Evolutionary conservation across 371 early-diverging fungal genomes (phyloP), one percentile per base, ranked within the genome.

Genomic region (Mycotypha africana): DNA sequence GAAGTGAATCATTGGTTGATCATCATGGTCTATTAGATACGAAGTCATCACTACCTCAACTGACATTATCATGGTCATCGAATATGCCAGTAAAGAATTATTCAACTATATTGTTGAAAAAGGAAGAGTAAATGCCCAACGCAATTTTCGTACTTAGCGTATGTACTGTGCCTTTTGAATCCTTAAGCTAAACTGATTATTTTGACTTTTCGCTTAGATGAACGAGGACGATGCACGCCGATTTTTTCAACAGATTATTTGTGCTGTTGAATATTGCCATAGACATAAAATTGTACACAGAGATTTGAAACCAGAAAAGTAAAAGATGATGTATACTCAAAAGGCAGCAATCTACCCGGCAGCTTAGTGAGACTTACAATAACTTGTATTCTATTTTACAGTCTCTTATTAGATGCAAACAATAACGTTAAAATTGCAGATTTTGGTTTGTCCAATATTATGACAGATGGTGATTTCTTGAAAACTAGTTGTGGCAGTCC

Each of bases 181-280:
- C n/a, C n/a, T n/a, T n/a, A n/a, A n/a, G n/a, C n/a, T n/a, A n/a
- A n/a, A n/a, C n/a, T n/a, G n/a, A n/a, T n/a, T n/a, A 25, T 28
- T 1, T 16, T 26, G 2, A 40, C 8, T 4, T 25, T 25, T 1
- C 11, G 32, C 3, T 10, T 58, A 91, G 84, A 85, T 96, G 86
- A 67, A 81, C 26, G 97, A 96, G 65, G 83, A 82, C 58, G 94
- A 94, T 50, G 92, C 91, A 0, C 76, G 95, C 30, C 65, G 89
- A 23, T 93, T 95, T 65, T 97, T 98, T 62, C 94, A 95, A 67
- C 99, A 99, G 70, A 89, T 99, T 25, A 87, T 99, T 21, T 92
- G 91, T 58, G 99, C 99, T 1, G 89, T 99, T 11, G 95, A 95
- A 59, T 98, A 95, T 67, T 98, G 99, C 66, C 99, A 99, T 70